Conservation (phyloP, 2,329 filamentous ascomycete species). For the Xylariaceae sp. region DNA sequence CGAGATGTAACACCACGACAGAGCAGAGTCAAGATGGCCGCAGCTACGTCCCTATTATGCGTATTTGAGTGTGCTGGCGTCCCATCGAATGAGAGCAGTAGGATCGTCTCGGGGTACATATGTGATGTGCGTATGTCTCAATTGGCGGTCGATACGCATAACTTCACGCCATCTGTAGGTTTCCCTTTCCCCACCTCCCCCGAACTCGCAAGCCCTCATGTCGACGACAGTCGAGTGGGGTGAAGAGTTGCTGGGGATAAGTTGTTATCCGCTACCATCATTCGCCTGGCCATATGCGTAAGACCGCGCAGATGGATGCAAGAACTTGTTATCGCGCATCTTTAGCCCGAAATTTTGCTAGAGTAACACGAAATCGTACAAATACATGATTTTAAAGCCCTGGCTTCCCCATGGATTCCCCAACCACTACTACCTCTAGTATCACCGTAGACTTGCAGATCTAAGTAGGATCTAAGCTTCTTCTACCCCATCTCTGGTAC, state of each 20-base stretch:
- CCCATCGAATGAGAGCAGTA: slow-evolving; percentile 4
- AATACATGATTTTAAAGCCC: slow-evolving; percentile 8
- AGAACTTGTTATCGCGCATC: slow-evolving; percentile 8
- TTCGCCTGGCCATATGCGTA: slow-evolving; percentile 8
- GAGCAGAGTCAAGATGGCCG: not conserved
- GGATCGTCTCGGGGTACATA: not conserved
- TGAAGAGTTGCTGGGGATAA: not conserved
- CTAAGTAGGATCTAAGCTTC: not conserved
- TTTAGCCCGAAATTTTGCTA: slow-evolving; percentile 8
- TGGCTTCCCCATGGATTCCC: slow-evolving; percentile 7
- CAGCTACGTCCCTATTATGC: not conserved
- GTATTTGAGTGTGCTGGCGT: not conserved
- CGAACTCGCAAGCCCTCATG: not conserved
- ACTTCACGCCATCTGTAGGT: slow-evolving; percentile 7
- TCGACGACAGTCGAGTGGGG: not conserved
- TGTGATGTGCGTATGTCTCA: not conserved
- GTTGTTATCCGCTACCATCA: slow-evolving; percentile 20
- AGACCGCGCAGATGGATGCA: slow-evolving; percentile 6
- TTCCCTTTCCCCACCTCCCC: slow-evolving; percentile 9
- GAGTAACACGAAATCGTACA: not conserved
- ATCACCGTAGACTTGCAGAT: slow-evolving; percentile 11
- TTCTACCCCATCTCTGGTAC: not conserved
- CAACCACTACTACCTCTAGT: not conserved
- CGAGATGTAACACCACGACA: slow-evolving; percentile 20
- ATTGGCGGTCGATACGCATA: not conserved